Evolutionary conservation across 2,329 filamentous ascomycete species (phyloP).

Genomic region (Fulvia fulva): DNA sequence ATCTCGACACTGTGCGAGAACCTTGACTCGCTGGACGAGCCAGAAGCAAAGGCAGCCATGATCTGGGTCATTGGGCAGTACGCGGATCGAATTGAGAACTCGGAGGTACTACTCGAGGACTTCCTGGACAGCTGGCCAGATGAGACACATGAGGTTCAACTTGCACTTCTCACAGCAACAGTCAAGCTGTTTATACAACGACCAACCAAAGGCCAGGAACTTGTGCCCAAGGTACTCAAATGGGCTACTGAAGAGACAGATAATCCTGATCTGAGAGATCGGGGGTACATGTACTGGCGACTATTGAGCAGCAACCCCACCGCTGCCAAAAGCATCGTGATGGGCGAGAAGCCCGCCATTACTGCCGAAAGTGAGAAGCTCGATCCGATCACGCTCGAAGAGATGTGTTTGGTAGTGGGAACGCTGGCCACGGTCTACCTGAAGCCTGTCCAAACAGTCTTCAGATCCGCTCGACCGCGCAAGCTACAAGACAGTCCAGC

Average conservation of each 20-base stretch:
- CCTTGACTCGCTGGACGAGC: constrained; percentile 91
- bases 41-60: constrained; percentile 96
- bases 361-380: constrained; percentile 94
- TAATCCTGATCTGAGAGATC: constrained; percentile 90
- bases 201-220: constrained; percentile 86
- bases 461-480: constrained; percentile 78
- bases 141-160: constrained; percentile 91
- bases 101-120: constrained; percentile 87
- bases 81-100: constrained; percentile 94
- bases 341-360: constrained; percentile 96
- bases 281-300: constrained; percentile 99
- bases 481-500: constrained; percentile 79
- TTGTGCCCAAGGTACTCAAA: constrained; percentile 92
- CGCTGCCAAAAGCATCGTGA: constrained; percentile 81
- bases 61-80: constrained; percentile 99
- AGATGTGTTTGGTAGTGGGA: constrained; percentile 95
- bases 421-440: constrained; percentile 96
- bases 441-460: constrained; percentile 95
- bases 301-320: constrained; percentile 87
- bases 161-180: constrained; percentile 89
- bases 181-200: constrained; percentile 98
- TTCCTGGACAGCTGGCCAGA: constrained; percentile 92
- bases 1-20: constrained; percentile 95
- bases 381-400: constrained; percentile 84
- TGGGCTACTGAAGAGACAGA: constrained; percentile 99